Percentiles rank a stretch among this genome's conserved stretches.
Evolutionary conservation across 78 protist genomes (phyloP).

Genomic region (Diacronema lutheri): DNA sequence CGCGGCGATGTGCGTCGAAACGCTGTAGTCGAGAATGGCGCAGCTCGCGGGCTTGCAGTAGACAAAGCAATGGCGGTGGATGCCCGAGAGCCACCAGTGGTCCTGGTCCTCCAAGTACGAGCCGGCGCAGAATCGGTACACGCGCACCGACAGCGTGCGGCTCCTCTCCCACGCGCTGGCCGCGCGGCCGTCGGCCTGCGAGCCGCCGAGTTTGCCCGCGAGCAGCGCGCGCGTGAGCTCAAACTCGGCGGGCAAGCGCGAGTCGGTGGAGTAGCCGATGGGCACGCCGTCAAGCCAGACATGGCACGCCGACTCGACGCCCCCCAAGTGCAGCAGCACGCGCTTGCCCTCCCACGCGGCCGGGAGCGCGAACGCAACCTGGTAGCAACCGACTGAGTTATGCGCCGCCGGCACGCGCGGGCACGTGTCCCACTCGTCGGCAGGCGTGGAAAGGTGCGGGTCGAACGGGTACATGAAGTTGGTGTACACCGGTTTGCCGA

Average conservation of each 20-base stretch:
- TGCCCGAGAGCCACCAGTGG: constrained; percentile 34
- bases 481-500: constrained; percentile 8
- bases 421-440: not conserved
- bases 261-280: constrained; percentile 26
- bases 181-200: too few species aligned
- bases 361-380: not conserved
- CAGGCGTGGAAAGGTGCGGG: not conserved
- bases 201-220: too few species aligned
- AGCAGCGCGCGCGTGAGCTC: not conserved
- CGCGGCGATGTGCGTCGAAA: not conserved
- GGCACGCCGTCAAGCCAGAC: not conserved
- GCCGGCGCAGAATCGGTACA: constrained; percentile 5
- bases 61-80: not conserved
- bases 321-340: not conserved
- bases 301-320: constrained; percentile 7
- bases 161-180: too few species aligned
- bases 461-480: not conserved
- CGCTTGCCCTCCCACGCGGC: not conserved
- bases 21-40: not conserved
- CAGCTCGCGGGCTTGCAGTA: not conserved
- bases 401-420: too few species aligned
- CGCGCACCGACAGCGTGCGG: not conserved
- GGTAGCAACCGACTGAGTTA: not conserved
- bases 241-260: constrained; percentile 5
- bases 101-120: constrained; percentile 25